Conservation (phyloP, 1,139 yeast species). For the Scheffersomyces segobiensis region DNA sequence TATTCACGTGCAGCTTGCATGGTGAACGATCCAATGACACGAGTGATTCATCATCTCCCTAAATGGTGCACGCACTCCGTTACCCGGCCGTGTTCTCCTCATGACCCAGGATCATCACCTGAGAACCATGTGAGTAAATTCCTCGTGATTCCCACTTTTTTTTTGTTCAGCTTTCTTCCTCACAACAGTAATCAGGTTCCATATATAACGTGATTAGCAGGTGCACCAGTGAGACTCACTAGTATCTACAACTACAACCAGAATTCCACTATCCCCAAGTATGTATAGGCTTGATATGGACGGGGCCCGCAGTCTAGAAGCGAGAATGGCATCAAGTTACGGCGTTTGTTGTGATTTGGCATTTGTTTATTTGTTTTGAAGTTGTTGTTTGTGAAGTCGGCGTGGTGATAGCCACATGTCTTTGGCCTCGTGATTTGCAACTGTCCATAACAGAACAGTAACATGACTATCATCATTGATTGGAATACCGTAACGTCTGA, state of each 20-base stretch:
- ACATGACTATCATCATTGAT: background rate
- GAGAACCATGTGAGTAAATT: conserved; percentile 29
- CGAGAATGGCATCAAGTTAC: background rate
- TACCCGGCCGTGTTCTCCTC: background rate
- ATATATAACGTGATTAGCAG: conserved; percentile 12
- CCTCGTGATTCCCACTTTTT: conserved; percentile 25
- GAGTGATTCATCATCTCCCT: background rate
- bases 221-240: conserved; percentile 13
- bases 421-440: background rate
- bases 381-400: background rate
- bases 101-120: conserved; percentile 16
- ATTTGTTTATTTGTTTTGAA: background rate
- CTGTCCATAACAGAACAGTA: background rate
- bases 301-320: background rate
- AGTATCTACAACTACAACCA: conserved; percentile 2
- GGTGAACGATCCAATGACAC: background rate
- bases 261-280: background rate
- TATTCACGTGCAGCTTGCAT: background rate
- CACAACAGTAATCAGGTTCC: background rate
- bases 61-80: background rate
- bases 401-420: background rate
- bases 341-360: background rate
- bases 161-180: conserved; percentile 7
- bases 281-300: background rate
- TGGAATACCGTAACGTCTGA: background rate